phyloP scores from a whole-genome alignment of 495 filamentous ascomycete genomes.

The Aspergillus sparsus region DNA sequence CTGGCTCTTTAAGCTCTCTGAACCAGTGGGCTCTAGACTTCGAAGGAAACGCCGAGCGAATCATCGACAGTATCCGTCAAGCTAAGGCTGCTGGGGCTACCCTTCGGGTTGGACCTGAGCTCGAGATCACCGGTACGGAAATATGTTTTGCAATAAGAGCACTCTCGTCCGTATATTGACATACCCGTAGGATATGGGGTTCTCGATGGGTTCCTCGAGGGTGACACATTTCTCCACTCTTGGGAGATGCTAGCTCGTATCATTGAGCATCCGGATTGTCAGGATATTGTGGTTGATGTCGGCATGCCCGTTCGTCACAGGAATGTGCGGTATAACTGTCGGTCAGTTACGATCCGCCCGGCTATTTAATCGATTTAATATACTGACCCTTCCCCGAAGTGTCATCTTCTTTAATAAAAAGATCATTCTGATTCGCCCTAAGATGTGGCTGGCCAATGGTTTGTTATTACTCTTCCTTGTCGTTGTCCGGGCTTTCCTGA shows the following conservation, averaged over 20 bases:
- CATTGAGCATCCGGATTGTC: conserved; percentile 61
- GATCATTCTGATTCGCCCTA: conserved; percentile 77
- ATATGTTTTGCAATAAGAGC: too few species aligned
- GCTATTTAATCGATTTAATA: background rate
- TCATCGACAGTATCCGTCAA: conserved; percentile 70
- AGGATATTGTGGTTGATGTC: conserved; percentile 80
- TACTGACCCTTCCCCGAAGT: conserved; percentile 17
- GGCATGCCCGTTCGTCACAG: conserved; percentile 67
- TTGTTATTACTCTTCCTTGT: background rate
- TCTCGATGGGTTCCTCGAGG: conserved; percentile 65
- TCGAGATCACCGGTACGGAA: conserved; percentile 56
- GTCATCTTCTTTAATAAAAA: conserved; percentile 66
- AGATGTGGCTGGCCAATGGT: conserved; percentile 81
- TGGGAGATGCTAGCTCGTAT: conserved; percentile 72
- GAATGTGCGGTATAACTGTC: conserved; percentile 72
- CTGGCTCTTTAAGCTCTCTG: conserved; percentile 31
- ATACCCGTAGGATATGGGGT: conserved; percentile 62
- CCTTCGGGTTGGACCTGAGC: conserved; percentile 76
- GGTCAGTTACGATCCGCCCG: conserved; percentile 30
- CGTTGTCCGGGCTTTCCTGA: background rate
- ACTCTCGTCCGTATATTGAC: conserved; percentile 1
- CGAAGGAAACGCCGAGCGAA: conserved; percentile 73
- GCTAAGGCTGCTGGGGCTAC: conserved; percentile 71
- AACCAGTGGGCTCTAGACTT: conserved; percentile 73
- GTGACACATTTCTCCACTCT: conserved; percentile 61